phyloP scores from a whole-genome alignment of 305 asterid genomes.

The Fraxinus ornus region DNA sequence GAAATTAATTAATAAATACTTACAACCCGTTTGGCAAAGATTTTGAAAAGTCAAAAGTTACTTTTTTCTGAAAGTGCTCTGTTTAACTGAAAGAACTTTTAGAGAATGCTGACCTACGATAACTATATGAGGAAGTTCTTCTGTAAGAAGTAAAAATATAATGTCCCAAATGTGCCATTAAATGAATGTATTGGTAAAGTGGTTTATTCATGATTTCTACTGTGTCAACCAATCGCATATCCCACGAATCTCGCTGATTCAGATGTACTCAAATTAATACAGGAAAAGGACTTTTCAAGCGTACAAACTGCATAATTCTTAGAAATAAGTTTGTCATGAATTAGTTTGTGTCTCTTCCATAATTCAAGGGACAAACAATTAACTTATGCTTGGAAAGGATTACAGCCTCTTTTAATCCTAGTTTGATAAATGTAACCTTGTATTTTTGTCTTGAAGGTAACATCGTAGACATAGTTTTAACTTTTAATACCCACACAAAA shows the following conservation, averaged over 20 bases:
- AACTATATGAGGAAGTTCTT: neutral
- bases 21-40: neutral
- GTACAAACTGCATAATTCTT: neutral
- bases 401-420: neutral
- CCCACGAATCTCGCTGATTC: conserved; percentile 18
- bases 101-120: neutral
- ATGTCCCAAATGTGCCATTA: neutral
- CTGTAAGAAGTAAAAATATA: too few species aligned
- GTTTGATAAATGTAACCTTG: neutral
- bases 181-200: neutral
- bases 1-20: neutral
- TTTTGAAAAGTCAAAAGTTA: neutral
- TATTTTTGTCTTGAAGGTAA: neutral
- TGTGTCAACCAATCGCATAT: conserved; percentile 8
- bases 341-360: conserved; percentile 19
- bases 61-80: neutral
- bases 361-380: conserved; percentile 1
- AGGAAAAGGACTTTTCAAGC: conserved; percentile 9
- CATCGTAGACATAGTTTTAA: neutral
- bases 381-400: neutral
- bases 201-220: neutral
- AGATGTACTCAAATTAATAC: neutral
- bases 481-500: neutral
- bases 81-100: neutral
- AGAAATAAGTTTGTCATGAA: neutral